Base-by-base conservation (phyloP, 2,329 filamentous ascomycete genomes). In the Macroventuria anomochaeta region DNA sequence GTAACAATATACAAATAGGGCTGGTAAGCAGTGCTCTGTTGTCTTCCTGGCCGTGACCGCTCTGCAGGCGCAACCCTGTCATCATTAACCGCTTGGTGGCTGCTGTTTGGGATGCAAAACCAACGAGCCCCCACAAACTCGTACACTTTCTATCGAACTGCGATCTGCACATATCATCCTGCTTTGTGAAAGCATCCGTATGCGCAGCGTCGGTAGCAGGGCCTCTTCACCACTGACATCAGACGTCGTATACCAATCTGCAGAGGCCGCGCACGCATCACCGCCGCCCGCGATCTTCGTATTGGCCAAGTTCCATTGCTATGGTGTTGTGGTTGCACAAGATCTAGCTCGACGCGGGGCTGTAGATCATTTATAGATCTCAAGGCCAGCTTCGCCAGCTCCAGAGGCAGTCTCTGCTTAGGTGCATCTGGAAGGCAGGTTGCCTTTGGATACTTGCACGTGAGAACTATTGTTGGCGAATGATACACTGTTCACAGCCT, bases 1-100 rank as follows among this genome's bases (percentile, higher is more conserved):
- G 34, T 12, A 34, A 7, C 15, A 17, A 31, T 46, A 25, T 33
- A 43, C 33, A 38, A 40, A 17, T 18, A 29, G 29, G 32, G 39
- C 29, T 33, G 34, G 39, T 29, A 48, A 43, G 50, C 50, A 33
- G 33, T 40, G 46, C 37, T 39, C 25, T 42, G 42, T 40, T 47
- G 50, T 53, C 36, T 42, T 28, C 31, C 36, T 54, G 44, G 51
- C 43, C 28, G 51, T 46, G 51, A 54, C 44, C 28, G 44, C 38
- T 36, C 25, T 54, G 51, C 34, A 39, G 44, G 51, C 29, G 25
- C 44, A 40, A 34, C 51, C 50, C 26, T 42, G 44, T 36, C 44
- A 28, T 42, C 43, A 33, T 53, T 54, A 49, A 46, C 51, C 51
- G 51, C 51, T 49, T 54, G 39, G 39, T 46, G 44, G 11, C 39